phyloP scores from a whole-genome alignment of 345 rosid species.

The Excoecaria cochinchinensis region DNA sequence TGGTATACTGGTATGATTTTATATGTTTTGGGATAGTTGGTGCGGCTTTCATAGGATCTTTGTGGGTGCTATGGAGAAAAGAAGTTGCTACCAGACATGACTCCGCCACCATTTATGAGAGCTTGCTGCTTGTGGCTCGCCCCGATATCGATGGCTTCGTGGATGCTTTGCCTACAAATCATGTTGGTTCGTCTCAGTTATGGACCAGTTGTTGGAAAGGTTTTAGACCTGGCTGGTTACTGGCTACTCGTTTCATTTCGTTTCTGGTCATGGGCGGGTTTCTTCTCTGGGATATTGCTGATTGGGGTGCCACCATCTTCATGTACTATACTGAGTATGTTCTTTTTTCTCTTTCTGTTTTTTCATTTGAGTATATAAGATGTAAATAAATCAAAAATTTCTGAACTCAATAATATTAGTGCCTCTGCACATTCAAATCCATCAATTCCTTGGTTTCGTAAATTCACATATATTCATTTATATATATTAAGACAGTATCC shows the following conservation, averaged over 20 bases:
- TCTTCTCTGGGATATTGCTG: constrained; percentile 54
- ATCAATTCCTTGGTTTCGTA: too few relatives aligned
- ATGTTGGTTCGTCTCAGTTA: constrained; percentile 47
- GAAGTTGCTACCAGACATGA: constrained; percentile 36
- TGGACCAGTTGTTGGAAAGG: constrained; percentile 87
- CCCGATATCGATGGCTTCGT: constrained; percentile 29
- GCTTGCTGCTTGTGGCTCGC: constrained; percentile 46
- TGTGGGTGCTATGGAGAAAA: constrained; percentile 57
- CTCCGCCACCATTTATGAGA: constrained; percentile 35
- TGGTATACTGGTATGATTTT: constrained; percentile 70
- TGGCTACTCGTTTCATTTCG: constrained; percentile 63
- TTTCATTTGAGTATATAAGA: neutral
- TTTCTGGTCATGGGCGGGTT: constrained; percentile 56
- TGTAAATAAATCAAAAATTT: too few relatives aligned
- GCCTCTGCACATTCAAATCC: too few relatives aligned
- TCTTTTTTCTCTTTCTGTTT: neutral
- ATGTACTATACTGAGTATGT: constrained; percentile 85
- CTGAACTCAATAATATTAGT: too few relatives aligned
- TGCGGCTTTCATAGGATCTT: constrained; percentile 47
- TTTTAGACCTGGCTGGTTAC: constrained; percentile 82
- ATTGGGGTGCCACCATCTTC: constrained; percentile 52
- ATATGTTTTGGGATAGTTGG: constrained; percentile 72
- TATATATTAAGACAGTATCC: too few relatives aligned
- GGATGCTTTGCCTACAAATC: constrained; percentile 33
- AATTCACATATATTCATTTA: too few relatives aligned